These are phyloP conservation scores for Monosporascus cannonballus DNA, from an alignment of 2,329 filamentous ascomycete species.

Conservation along the genomic window DNA sequence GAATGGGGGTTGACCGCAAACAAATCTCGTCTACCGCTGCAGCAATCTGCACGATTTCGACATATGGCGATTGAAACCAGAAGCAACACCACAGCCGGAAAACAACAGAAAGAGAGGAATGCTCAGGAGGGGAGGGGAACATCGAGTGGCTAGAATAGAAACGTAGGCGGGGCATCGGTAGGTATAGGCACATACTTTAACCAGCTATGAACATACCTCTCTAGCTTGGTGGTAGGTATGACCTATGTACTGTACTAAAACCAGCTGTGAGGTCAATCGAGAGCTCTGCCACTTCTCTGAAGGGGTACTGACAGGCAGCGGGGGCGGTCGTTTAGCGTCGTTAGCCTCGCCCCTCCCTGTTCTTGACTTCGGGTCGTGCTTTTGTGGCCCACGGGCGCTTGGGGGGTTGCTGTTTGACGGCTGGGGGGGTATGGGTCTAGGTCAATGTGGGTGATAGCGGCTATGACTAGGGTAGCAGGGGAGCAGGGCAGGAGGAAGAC, in stretches of 20 bases:
- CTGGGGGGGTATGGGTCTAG: background rate
- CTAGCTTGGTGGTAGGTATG: background rate
- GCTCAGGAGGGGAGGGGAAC: background rate
- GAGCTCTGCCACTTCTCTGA: background rate
- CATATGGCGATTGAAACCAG: constrained; percentile 22
- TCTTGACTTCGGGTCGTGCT: background rate
- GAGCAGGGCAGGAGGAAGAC: background rate
- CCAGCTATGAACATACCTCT: background rate
- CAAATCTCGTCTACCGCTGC: constrained; percentile 18
- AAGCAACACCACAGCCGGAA: constrained; percentile 15
- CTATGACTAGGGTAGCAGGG: background rate
- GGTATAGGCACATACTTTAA: background rate
- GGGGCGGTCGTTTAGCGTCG: background rate
- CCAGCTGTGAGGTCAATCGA: background rate
- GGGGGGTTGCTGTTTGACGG: background rate
- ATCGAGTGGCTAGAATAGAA: background rate
- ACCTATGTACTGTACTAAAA: background rate
- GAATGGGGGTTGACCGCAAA: constrained; percentile 4
- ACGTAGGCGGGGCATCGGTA: background rate
- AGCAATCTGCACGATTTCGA: constrained; percentile 21
- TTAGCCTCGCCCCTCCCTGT: background rate
- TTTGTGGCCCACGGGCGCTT: background rate
- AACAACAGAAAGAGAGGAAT: constrained; percentile 10
- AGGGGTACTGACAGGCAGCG: background rate
- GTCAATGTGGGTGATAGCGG: background rate